Conservation (phyloP, 208 protist species). For the Jaenimonas drosophilae region DNA sequence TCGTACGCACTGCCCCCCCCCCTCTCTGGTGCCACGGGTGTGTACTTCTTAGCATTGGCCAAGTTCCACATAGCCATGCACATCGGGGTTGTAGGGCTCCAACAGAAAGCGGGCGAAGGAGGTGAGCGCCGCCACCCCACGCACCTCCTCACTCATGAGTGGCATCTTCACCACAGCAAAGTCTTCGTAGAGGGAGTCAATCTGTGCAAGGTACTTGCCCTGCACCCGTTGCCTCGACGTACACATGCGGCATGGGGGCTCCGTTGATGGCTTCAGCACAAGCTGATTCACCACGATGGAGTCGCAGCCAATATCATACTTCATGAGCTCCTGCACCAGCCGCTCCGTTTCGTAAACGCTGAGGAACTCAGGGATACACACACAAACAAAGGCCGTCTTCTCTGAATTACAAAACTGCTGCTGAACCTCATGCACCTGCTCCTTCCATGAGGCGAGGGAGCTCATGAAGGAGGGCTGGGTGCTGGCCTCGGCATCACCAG, state of each 20-base stretch:
- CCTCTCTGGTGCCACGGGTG: not conserved
- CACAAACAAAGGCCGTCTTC: conserved; percentile 96
- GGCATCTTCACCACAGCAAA: conserved; percentile 93
- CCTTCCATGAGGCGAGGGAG: conserved; percentile 21
- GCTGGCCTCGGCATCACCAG: not conserved
- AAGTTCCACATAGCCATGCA: conserved; percentile 42
- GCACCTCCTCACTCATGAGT: conserved; percentile 87
- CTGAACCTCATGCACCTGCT: conserved; percentile 39
- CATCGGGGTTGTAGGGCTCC: conserved; percentile 45
- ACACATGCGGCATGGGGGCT: conserved; percentile 81
- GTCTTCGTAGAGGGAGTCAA: conserved; percentile 93
- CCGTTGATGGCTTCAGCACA: conserved; percentile 38
- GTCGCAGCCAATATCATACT: conserved; percentile 94
- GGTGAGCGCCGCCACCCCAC: conserved; percentile 58
- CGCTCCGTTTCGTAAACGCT: conserved; percentile 99
- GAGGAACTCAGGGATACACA: conserved; percentile 98
- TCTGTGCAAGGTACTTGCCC: conserved; percentile 93
- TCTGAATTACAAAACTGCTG: conserved; percentile 47
- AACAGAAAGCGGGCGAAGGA: conserved; percentile 71
- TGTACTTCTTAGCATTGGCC: not conserved
- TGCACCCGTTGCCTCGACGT: conserved; percentile 88
- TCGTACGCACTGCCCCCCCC: not conserved
- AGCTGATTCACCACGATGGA: conserved; percentile 97
- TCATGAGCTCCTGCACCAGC: conserved; percentile 95
- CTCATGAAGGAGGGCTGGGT: conserved; percentile 10